These are phyloP conservation scores for Quercus aquifolioides DNA, from an alignment of 306 rosid species.

Conservation along the genomic window DNA sequence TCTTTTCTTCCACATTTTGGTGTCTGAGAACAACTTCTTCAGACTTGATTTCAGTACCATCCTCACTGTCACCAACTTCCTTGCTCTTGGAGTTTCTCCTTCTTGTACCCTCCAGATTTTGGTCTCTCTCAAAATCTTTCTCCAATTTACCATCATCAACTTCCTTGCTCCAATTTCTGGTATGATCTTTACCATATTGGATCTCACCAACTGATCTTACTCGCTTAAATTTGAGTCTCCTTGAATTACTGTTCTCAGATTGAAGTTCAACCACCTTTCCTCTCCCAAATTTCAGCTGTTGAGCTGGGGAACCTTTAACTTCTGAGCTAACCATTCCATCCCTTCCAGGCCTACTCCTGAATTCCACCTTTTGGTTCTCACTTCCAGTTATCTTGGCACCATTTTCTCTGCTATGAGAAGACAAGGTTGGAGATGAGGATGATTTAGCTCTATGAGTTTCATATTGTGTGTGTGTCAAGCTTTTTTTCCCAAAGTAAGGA, in stretches of 20 bases:
- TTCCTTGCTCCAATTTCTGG: slow-evolving; percentile 29
- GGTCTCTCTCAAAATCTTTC: slow-evolving; percentile 30
- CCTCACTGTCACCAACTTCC: slow-evolving; percentile 25
- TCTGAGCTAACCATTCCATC: slow-evolving; percentile 28
- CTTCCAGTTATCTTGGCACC: slow-evolving; percentile 15
- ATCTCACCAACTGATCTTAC: slow-evolving; percentile 34
- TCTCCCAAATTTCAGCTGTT: slow-evolving; percentile 55
- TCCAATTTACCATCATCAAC: slow-evolving; percentile 31
- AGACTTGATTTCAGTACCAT: slow-evolving; percentile 26
- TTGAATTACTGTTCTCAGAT: slow-evolving; percentile 44
- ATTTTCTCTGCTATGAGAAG: slow-evolving; percentile 29
- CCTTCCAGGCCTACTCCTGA: slow-evolving; percentile 38
- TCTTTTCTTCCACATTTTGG: slow-evolving; percentile 51
- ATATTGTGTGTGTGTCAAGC: slow-evolving; percentile 22
- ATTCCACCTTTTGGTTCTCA: slow-evolving; percentile 22
- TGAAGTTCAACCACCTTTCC: slow-evolving; percentile 63
- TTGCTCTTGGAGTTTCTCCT: slow-evolving; percentile 40
- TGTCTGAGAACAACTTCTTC: slow-evolving; percentile 70
- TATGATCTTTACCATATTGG: slow-evolving; percentile 22
- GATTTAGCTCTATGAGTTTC: slow-evolving; percentile 14
- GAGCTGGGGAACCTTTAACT: slow-evolving; percentile 29
- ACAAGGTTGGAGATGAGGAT: slow-evolving; percentile 15
- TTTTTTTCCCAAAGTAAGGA: slow-evolving; percentile 21
- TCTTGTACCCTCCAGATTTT: slow-evolving; percentile 33
- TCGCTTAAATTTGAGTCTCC: slow-evolving; percentile 73